A percentile compares a stretch with the other conserved stretches of the same genome.
These are phyloP conservation scores for Coemansia sp. DNA, from an alignment of 192 early-diverging fungal genomes.

Conservation along the genomic window DNA sequence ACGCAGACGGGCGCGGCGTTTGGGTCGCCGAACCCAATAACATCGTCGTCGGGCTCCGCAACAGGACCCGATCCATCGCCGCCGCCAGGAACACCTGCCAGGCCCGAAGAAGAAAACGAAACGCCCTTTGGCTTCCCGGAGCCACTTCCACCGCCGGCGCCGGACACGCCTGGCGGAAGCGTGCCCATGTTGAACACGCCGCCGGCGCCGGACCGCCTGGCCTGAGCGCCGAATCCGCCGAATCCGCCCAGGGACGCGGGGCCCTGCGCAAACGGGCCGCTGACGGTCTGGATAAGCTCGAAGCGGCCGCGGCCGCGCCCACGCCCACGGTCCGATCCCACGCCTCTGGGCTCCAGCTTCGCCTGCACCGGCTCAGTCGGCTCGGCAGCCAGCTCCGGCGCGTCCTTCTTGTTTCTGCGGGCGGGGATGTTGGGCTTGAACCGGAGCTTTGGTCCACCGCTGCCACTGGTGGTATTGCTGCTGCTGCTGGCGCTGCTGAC, in stretches of 20 bases:
- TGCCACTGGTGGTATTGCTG: background rate
- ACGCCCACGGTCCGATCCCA: background rate
- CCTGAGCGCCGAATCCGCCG: background rate
- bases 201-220: background rate
- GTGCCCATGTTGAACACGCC: constrained; percentile 3
- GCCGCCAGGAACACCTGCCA: background rate
- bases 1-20: constrained; percentile 7
- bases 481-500: background rate
- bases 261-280: constrained; percentile 50
- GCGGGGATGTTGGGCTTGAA: constrained; percentile 35
- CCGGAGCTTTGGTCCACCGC: constrained; percentile 3
- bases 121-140: background rate
- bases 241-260: constrained; percentile 32
- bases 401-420: constrained; percentile 36
- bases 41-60: constrained; percentile 1
- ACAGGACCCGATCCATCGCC: background rate
- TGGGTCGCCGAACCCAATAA: background rate
- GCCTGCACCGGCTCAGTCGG: background rate
- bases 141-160: background rate
- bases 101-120: background rate
- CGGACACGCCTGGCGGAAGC: constrained; percentile 1
- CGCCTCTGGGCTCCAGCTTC: constrained; percentile 14
- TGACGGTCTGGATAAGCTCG: constrained; percentile 25
- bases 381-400: constrained; percentile 5
- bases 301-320: constrained; percentile 10